Conservation (phyloP, 202 grass and related monocot genomes). For the Tripidium arundinaceum region DNA sequence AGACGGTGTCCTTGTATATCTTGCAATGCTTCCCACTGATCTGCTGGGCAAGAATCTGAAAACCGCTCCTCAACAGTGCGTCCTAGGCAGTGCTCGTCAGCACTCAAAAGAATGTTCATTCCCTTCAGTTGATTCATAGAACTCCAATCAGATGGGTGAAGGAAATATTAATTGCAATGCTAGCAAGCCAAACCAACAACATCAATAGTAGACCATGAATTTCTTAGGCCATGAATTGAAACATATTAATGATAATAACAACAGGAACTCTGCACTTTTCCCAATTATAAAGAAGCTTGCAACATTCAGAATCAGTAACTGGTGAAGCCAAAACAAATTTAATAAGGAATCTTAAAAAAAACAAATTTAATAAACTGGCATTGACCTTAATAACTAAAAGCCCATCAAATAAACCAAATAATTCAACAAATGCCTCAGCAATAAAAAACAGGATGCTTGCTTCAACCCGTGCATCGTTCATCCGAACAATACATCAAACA, state of each 20-base stretch:
- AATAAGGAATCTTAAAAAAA: too few relatives aligned
- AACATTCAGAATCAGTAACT: not conserved
- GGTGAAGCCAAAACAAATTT: too few relatives aligned
- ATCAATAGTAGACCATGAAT: conserved; percentile 1
- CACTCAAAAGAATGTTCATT: conserved; percentile 75
- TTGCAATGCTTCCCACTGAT: conserved; percentile 77
- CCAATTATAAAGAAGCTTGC: not conserved
- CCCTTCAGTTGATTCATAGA: conserved; percentile 38
- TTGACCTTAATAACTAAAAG: not conserved
- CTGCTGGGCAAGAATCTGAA: conserved; percentile 34
- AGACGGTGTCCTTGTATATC: conserved; percentile 64
- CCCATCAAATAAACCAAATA: too few relatives aligned
- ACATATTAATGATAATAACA: not conserved
- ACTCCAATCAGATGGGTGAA: conserved; percentile 22
- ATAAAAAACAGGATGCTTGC: not conserved
- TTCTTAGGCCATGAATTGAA: too few relatives aligned
- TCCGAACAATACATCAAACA: not conserved
- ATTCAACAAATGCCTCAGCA: not conserved
- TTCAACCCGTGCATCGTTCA: not conserved
- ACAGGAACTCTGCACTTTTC: not conserved
- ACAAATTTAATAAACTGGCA: not conserved
- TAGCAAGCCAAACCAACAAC: not conserved
- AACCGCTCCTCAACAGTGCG: conserved; percentile 50
- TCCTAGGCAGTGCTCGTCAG: conserved; percentile 65
- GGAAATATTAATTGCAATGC: conserved; percentile 7